Base-by-base conservation (phyloP, 129 eudicot species). In the Helianthus tuberosus region DNA sequence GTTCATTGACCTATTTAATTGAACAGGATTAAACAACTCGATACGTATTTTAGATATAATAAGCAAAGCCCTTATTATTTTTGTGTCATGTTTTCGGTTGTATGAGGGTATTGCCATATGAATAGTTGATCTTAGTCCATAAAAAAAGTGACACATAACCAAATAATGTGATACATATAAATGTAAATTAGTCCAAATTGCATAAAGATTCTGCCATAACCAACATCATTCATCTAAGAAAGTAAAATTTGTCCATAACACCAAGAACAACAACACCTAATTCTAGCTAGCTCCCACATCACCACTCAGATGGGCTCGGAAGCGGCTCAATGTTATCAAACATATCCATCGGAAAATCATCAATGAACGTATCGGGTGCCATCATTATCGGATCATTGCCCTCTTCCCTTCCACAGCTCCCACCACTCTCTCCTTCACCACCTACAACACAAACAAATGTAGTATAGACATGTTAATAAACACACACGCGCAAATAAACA, bases 301-400 rank as follows among this genome's bases (percentile, higher is more conserved):
- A 84, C 97, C 98, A 90, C 3, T 86, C 77, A 2, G 96, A 85
- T 11, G 99, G 96, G 84, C 97, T 91, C 0, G 93, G 99, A 64
- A 91, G 81, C 35, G 87, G 81, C n/a, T 93, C 97, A 11, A 93
- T 76, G 36, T 81, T 78, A 55, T 94, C 97, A 72, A 91, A 94
- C 77, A 91, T 85, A 53, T 91, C 97, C 5, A 87, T 61, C 2
- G 98, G 98, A 62, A 94, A 88, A 48, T 91, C 97, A 72, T 88
- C 91, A 5, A 91, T 86, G 81, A 94, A 88, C 49, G 84, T 83
- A 48, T 86, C 86, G 11, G 92, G 88, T 3, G 38, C 82, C 82
- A 79, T 8, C 67, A 78, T 72, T 68, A 60, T 32, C 1, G 86
- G 79, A 64, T 82, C 79, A 20, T 82, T 85, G n/a, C 53, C 61